A percentile compares a stretch with the other conserved stretches of the same genome.
phyloP scores from a whole-genome alignment of 345 rosid genomes.

The Citrus cavaleriei region DNA sequence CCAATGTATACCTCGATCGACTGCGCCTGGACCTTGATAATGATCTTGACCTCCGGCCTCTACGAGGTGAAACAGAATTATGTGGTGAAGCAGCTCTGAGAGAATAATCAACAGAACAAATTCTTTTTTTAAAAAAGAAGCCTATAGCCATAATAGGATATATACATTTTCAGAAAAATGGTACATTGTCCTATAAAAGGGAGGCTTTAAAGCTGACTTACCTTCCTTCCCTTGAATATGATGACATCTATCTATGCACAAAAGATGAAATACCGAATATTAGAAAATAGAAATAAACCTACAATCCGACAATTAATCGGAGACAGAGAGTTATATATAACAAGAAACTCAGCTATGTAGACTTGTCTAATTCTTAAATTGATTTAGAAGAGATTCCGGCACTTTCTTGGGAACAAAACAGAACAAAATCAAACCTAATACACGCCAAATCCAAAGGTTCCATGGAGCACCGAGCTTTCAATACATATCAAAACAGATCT shows the following conservation, averaged over 20 bases:
- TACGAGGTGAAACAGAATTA: slow-evolving; percentile 29
- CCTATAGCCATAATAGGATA: neutral
- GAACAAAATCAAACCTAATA: neutral
- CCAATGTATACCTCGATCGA: slow-evolving; percentile 42
- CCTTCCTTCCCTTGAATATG: slow-evolving; percentile 56
- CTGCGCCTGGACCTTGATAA: slow-evolving; percentile 46
- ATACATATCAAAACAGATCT: neutral
- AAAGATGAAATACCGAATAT: slow-evolving; percentile 2
- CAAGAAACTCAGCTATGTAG: neutral
- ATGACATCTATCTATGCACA: slow-evolving; percentile 34
- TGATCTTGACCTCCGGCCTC: slow-evolving; percentile 43
- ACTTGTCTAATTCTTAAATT: neutral
- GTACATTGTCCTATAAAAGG: neutral
- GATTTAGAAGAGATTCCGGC: neutral
- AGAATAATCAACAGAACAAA: slow-evolving; percentile 3
- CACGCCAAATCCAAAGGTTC: neutral
- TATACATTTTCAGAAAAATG: neutral
- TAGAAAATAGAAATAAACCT: neutral
- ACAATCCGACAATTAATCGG: neutral
- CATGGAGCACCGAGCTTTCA: neutral
- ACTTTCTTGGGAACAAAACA: neutral
- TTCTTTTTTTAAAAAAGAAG: too few relatives aligned
- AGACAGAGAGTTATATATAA: neutral
- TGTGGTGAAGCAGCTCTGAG: slow-evolving; percentile 42
- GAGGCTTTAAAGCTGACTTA: slow-evolving; percentile 7